Base-by-base conservation (phyloP, 1,284 basidiomycete species). In the Tylopilus orsonianus region DNA sequence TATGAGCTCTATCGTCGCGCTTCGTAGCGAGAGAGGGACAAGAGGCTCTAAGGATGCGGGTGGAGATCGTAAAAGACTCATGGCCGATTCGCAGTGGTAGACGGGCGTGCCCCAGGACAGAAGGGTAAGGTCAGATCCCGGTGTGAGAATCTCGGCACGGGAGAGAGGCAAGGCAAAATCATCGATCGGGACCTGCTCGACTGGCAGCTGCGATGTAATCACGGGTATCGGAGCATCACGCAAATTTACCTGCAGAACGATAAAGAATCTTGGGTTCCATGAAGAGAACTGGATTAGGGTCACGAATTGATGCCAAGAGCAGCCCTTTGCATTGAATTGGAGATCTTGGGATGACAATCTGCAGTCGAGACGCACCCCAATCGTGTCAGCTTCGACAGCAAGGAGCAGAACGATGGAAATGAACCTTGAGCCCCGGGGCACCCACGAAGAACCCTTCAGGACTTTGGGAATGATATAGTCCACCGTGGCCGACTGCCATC, bases 281-380 rank as follows among this genome's bases (percentile, higher is more conserved):
- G 68, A 97, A 93, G 41, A 97, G 81, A 6, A 93, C 89, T 0
- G 95, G 95, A 61, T 96, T 95, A 0, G 91, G 90, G 62, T 97
- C 93, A 37, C 92, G 81, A 49, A 97, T 91, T 0, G 92, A 84
- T 4, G 83, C 80, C 5, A 96, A 75, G 7, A 97, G 72, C 2
- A 97, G 73, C 1, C 94, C 94, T 69, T 97, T 97, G 18, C 93
- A 94, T 74, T 97, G 95, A 32, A 95, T 85, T 0, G 94, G 95
- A 3, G 90, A 93, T 14, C 94, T 84, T 3, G 94, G 94, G 33
- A 97, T 89, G 9, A 97, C 91, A 43, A 93, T 71, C 90, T 92
- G 48, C 19, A 24, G 32, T 40, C 24, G 45, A 39, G 42, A 18
- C 5, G 20, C 16, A n/a, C 22, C 10, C 18, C n/a, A n/a, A n/a